phyloP scores from a whole-genome alignment of 768 basidiomycete genomes.

The Kwoniella bestiolae region DNA sequence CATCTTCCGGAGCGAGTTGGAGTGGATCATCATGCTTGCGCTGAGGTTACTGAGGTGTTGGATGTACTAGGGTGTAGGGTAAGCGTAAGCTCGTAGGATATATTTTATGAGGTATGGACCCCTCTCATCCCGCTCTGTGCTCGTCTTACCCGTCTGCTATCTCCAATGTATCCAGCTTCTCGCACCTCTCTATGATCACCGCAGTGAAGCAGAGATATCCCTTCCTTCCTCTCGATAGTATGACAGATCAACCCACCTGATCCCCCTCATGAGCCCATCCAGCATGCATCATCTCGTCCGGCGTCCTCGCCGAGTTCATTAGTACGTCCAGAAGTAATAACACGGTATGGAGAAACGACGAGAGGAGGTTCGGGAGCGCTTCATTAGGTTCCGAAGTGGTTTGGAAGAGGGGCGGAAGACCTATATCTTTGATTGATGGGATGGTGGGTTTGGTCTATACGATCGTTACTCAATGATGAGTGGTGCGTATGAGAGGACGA shows the following conservation, averaged over 20 bases:
- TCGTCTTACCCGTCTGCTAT: not conserved
- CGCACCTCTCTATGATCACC: no score
- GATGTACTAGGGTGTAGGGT: conserved; percentile 51
- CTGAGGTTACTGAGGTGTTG: conserved; percentile 50
- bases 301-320: conserved; percentile 42
- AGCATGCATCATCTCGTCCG: conserved; percentile 41
- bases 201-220: no score
- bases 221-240: no score
- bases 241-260: conserved; percentile 50
- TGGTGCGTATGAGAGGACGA: no score
- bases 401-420: conserved; percentile 34
- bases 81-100: not conserved
- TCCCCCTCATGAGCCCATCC: conserved; percentile 50
- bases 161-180: not conserved
- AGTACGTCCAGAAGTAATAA: conserved; percentile 42
- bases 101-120: not conserved
- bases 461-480: not conserved
- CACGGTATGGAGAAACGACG: conserved; percentile 48
- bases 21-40: conserved; percentile 48
- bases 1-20: conserved; percentile 40
- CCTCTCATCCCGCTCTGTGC: no score
- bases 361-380: conserved; percentile 40
- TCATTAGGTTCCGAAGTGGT: conserved; percentile 35
- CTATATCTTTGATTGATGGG: conserved; percentile 38
- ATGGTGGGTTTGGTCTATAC: conserved; percentile 37